These are phyloP conservation scores for Monascus ruber DNA, from an alignment of 2,329 filamentous ascomycete species.

Conservation along the genomic window DNA sequence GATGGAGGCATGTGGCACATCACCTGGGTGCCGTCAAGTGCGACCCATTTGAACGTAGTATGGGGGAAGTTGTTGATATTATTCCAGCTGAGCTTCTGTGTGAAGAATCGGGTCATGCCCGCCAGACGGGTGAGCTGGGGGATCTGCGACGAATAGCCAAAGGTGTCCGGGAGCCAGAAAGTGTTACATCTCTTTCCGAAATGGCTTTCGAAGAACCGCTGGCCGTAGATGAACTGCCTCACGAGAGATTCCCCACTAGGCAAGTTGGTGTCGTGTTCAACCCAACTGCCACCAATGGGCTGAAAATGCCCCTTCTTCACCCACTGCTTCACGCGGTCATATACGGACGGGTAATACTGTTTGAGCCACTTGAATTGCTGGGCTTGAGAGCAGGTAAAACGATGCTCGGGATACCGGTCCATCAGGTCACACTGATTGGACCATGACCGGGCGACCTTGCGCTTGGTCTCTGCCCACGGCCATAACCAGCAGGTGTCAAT, in stretches of 20 bases:
- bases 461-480: conserved; percentile 96
- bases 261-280: conserved; percentile 97
- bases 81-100: conserved; percentile 98
- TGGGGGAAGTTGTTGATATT: conserved; percentile 99
- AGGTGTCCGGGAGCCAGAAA: conserved; percentile 97
- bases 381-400: conserved; percentile 85
- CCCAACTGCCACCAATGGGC: conserved; percentile 94
- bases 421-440: conserved; percentile 92
- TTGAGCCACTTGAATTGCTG: conserved; percentile 99
- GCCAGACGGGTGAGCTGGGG: conserved; percentile 86
- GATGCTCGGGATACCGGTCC: conserved; percentile 86
- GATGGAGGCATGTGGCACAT: conserved; percentile 95
- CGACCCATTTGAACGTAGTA: conserved; percentile 98
- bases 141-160: conserved; percentile 90
- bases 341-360: conserved; percentile 74
- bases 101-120: conserved; percentile 95
- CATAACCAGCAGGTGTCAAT: conserved; percentile 98
- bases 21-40: conserved; percentile 89
- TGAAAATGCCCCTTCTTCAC: conserved; percentile 86
- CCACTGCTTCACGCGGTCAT: conserved; percentile 81
- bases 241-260: conserved; percentile 90
- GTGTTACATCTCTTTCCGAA: conserved; percentile 83
- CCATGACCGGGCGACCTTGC: conserved; percentile 93
- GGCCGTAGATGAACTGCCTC: conserved; percentile 89
- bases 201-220: conserved; percentile 84